phyloP scores from a whole-genome alignment of 1,284 basidiomycete genomes.

The Ustilago sp. region DNA sequence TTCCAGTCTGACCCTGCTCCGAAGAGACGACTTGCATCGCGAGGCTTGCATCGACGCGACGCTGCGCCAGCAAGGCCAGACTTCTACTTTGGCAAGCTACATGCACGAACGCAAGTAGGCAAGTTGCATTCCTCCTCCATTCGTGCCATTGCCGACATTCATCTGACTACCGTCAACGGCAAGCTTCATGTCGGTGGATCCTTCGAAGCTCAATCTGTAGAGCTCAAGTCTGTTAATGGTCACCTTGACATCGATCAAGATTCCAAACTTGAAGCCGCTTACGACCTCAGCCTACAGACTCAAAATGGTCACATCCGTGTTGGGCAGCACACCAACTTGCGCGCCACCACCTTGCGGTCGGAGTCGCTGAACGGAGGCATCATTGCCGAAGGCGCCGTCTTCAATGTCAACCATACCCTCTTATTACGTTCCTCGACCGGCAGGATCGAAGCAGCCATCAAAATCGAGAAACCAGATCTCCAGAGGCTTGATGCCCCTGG shows the following conservation, averaged over 20 bases:
- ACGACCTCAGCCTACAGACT: slow-evolving; percentile 43
- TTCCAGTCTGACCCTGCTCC: slow-evolving; percentile 17
- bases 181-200: slow-evolving; percentile 40
- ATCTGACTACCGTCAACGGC: slow-evolving; percentile 50
- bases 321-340: slow-evolving; percentile 33
- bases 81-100: slow-evolving; percentile 51
- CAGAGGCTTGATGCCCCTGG: slow-evolving; percentile 33
- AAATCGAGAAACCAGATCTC: slow-evolving; percentile 46
- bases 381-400: slow-evolving; percentile 36
- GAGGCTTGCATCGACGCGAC: slow-evolving; percentile 8
- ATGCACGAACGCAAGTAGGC: slow-evolving; percentile 46
- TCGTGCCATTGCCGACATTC: slow-evolving; percentile 47
- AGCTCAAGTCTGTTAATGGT: slow-evolving; percentile 44
- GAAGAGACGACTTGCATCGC: neutral
- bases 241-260: slow-evolving; percentile 37
- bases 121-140: slow-evolving; percentile 38
- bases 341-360: slow-evolving; percentile 40
- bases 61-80: slow-evolving; percentile 16
- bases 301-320: slow-evolving; percentile 46
- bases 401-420: slow-evolving; percentile 56
- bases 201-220: slow-evolving; percentile 39
- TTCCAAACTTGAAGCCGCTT: slow-evolving; percentile 35
- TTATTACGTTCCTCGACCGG: slow-evolving; percentile 35
- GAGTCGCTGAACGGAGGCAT: slow-evolving; percentile 48
- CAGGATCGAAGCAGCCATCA: slow-evolving; percentile 47